Conservation (phyloP, 441 rosid genomes). For the Kokia cookei region DNA sequence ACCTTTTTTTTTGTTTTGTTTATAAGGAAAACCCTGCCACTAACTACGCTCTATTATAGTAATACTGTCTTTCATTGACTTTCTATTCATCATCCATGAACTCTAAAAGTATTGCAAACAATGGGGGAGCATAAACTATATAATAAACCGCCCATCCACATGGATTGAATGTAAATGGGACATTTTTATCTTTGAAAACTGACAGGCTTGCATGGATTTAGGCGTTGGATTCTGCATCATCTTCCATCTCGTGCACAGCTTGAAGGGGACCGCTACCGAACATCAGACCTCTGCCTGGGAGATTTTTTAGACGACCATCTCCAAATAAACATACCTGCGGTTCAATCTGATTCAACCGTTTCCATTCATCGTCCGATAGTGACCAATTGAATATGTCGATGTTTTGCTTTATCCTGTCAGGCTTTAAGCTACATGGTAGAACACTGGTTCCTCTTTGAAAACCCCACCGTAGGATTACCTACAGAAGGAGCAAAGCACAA, state of each 20-base stretch:
- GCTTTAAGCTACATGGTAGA: conserved; percentile 55
- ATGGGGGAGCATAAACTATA: conserved; percentile 5
- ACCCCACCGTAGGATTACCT: conserved; percentile 63
- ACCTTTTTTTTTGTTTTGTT: not conserved
- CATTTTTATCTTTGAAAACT: not conserved
- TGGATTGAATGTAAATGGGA: not conserved
- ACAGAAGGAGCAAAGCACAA: not conserved
- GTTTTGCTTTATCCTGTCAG: conserved; percentile 47
- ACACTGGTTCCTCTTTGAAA: conserved; percentile 59
- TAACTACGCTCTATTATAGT: not conserved
- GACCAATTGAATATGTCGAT: conserved; percentile 46
- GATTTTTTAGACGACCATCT: conserved; percentile 31
- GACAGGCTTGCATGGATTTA: not conserved
- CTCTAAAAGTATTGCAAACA: not conserved
- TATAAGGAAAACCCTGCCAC: not conserved
- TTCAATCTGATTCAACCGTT: conserved; percentile 38
- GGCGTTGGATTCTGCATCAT: conserved; percentile 41
- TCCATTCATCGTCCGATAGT: conserved; percentile 42
- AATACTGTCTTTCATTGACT: not conserved
- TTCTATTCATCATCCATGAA: not conserved
- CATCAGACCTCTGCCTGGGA: conserved; percentile 28
- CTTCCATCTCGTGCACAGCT: conserved; percentile 49
- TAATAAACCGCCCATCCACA: not conserved
- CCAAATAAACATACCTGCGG: conserved; percentile 56
- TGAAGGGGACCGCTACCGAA: conserved; percentile 51